phyloP scores from a whole-genome alignment of 805 yeast genomes.

The Saccharomycopsis oosterbeekiorum region DNA sequence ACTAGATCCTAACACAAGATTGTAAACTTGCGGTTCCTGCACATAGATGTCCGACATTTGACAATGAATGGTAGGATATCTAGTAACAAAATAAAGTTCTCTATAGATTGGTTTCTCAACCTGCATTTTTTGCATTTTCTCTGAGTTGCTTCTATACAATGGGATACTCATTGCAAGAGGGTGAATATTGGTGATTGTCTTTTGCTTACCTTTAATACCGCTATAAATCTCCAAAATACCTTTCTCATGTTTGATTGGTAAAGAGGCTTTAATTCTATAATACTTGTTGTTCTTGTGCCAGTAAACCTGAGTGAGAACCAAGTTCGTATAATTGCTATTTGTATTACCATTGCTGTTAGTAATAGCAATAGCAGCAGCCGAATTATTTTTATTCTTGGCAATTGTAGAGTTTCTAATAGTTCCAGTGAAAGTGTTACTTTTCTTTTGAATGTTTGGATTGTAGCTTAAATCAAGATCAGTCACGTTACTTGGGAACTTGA shows the following conservation, averaged over 20 bases:
- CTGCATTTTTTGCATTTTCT: neutral
- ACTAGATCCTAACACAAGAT: conserved; percentile 44
- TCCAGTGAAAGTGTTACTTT: conserved; percentile 15
- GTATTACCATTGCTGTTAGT: neutral
- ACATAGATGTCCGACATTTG: conserved; percentile 70
- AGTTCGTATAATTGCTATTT: conserved; percentile 34
- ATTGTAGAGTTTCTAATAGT: neutral
- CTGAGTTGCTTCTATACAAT: conserved; percentile 42
- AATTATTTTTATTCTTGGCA: neutral
- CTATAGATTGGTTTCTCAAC: conserved; percentile 41
- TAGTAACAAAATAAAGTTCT: conserved; percentile 56
- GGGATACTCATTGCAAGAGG: conserved; percentile 70
- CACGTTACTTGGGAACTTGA: conserved; percentile 37
- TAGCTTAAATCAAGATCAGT: neutral
- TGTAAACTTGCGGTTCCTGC: conserved; percentile 71
- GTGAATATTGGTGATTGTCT: conserved; percentile 46
- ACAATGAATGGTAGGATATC: conserved; percentile 63
- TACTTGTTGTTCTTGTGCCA: conserved; percentile 57
- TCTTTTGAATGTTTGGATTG: conserved; percentile 14
- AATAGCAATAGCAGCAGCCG: neutral
- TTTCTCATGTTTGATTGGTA: conserved; percentile 58
- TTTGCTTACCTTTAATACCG: conserved; percentile 52
- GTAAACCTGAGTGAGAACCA: conserved; percentile 67
- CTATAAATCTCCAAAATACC: conserved; percentile 74
- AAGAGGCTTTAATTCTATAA: conserved; percentile 69